A percentile compares a stretch with the other conserved stretches of the same genome.
These are phyloP conservation scores for Cryptosporidium xiaoi DNA, from an alignment of 169 alveolate genomes.

Conservation along the genomic window DNA sequence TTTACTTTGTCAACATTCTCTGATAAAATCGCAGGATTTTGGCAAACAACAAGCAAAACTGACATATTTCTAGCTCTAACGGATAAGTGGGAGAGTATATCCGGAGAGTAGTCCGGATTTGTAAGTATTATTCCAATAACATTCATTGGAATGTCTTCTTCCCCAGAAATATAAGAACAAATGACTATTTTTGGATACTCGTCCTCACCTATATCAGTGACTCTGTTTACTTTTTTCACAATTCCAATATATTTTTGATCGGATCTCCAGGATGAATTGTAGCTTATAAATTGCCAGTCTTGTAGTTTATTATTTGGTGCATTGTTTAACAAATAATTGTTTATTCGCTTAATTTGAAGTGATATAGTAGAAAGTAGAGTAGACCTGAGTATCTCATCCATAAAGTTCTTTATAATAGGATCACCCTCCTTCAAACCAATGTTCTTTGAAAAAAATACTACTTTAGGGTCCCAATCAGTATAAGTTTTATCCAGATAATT, in stretches of 20 bases:
- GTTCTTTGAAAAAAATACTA: conserved; percentile 26
- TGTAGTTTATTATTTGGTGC: neutral
- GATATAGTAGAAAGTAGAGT: conserved; percentile 55
- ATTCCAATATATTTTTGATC: conserved; percentile 44
- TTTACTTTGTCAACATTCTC: neutral
- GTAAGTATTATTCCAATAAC: conserved; percentile 87
- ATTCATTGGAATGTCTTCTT: conserved; percentile 91
- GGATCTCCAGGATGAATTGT: conserved; percentile 45
- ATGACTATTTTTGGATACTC: conserved; percentile 29
- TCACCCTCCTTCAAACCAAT: conserved; percentile 24
- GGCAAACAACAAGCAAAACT: conserved; percentile 86
- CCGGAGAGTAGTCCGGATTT: conserved; percentile 89
- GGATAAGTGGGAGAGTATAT: conserved; percentile 90
- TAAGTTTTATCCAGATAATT: conserved; percentile 24
- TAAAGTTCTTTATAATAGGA: conserved; percentile 20
- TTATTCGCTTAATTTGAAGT: conserved; percentile 46
- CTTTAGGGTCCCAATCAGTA: conserved; percentile 59
- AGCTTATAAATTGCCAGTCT: conserved; percentile 67
- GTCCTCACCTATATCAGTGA: conserved; percentile 35
- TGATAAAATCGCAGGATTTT: conserved; percentile 75
- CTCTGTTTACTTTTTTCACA: conserved; percentile 20
- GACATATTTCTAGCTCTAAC: conserved; percentile 92
- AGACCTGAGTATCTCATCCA: conserved; percentile 65
- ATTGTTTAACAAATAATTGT: conserved; percentile 11
- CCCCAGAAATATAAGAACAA: conserved; percentile 83